Conservation (phyloP, 192 early-diverging fungal genomes). For the Mycoemilia scoparia region DNA sequence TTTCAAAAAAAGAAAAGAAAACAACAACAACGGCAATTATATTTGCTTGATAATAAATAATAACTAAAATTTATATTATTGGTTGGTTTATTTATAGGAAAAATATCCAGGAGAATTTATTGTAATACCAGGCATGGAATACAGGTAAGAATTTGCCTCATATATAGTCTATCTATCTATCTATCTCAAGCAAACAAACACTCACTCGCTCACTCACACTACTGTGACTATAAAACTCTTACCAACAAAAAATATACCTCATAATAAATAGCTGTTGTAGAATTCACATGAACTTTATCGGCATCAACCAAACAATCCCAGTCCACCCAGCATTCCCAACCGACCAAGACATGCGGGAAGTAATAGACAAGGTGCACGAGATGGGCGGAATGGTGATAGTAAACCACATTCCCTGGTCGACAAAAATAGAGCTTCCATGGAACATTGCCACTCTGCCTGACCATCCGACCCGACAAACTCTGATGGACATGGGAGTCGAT, state of each 20-base stretch:
- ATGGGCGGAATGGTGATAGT: conserved; percentile 40
- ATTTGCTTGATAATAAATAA: too few species aligned
- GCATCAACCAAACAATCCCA: conserved; percentile 40
- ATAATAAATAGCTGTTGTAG: too few species aligned
- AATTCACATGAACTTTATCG: conserved; percentile 53
- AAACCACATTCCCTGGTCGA: conserved; percentile 50
- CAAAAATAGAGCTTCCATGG: conserved; percentile 30
- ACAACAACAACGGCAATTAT: too few species aligned
- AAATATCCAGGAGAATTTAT: conserved; percentile 10
- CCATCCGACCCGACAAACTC: conserved; percentile 30
- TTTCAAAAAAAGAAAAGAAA: too few species aligned
- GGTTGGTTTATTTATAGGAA: too few species aligned
- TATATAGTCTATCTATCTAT: too few species aligned
- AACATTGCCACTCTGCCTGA: conserved; percentile 29
- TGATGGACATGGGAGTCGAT: conserved; percentile 38
- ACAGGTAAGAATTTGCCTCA: too few species aligned
- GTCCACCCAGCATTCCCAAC: conserved; percentile 29
- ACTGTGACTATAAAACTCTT: too few species aligned
- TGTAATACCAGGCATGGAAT: conserved; percentile 23
- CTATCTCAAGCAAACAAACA: too few species aligned
- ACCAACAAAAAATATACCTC: too few species aligned
- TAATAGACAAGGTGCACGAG: conserved; percentile 32
- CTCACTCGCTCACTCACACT: too few species aligned
- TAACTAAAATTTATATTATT: too few species aligned
- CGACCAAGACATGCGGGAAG: conserved; percentile 31